These are phyloP conservation scores for Ophiostoma sp. DNA, from an alignment of 2,329 filamentous ascomycete genomes.

Conservation along the genomic window DNA sequence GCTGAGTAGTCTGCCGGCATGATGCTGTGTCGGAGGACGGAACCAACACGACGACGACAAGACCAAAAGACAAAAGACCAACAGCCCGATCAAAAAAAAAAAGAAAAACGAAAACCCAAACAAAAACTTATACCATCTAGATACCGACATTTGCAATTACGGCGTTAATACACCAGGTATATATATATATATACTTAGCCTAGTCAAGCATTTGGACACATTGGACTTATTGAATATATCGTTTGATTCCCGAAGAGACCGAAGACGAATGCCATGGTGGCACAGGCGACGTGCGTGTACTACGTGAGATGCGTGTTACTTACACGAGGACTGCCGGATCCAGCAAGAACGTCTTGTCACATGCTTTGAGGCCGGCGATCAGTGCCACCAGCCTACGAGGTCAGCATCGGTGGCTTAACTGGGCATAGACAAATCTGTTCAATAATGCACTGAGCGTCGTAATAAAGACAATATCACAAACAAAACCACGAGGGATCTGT, in stretches of 20 bases:
- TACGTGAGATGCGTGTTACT: not conserved
- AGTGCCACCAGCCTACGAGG: not conserved
- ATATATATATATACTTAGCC: not conserved
- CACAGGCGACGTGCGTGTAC: not conserved
- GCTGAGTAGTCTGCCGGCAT: slow-evolving; percentile 51
- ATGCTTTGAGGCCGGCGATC: not conserved
- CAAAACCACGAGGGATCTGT: too few relatives aligned
- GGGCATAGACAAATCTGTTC: not conserved
- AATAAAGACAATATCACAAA: too few relatives aligned
- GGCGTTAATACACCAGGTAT: not conserved
- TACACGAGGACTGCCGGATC: slow-evolving; percentile 2
- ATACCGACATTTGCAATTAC: not conserved
- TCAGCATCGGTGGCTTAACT: not conserved
- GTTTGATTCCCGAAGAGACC: too few relatives aligned
- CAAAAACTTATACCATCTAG: not conserved
- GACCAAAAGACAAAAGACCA: too few relatives aligned
- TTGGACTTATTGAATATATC: too few relatives aligned
- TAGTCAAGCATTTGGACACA: not conserved
- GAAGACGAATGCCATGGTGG: not conserved
- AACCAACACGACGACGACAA: too few relatives aligned
- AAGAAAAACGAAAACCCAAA: not conserved
- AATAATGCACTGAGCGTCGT: not conserved
- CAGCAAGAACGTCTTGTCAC: slow-evolving; percentile 4
- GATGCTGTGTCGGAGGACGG: too few relatives aligned
- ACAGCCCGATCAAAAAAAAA: too few relatives aligned